Evolutionary conservation across 371 early-diverging fungal species (phyloP), one percentile per base, ranked within the genome.

Genomic region (Lichtheimia ornata): DNA sequence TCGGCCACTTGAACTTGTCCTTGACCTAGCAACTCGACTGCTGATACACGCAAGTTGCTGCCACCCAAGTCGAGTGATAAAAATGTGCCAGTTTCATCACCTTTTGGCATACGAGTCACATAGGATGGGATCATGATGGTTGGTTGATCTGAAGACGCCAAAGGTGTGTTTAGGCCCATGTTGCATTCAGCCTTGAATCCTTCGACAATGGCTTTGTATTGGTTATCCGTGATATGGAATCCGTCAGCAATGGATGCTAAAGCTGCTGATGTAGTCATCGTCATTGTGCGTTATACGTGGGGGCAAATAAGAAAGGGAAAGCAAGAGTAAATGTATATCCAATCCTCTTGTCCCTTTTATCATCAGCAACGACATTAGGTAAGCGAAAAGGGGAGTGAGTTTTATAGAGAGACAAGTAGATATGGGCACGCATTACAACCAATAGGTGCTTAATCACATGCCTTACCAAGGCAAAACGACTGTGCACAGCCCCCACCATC

Each of bases 41-140:
- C 87, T 63, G 91, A 89, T 5, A 94, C 92, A 49, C 97, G 91
- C 63, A 96, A 84, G 72, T 96, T 94, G 63, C 95, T 93, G 45
- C 97, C 97, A 52, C 96, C 97, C 56, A 96, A 80, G 76, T 97
- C 97, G 44, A 97, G 79, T 20, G 95, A 93, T 22, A 97, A 77
- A 78, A 84, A 94, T 35, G 86, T 85, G 40, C 96, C 96, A 12
- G 75, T 86, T 65, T 96, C 97, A 50, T 82, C 67, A 30, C 96
- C 96, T 20, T 84, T 88, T n/a, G 97, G 97, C 45, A 91, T 76
- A 50, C 81, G 69, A 40, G 85, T 85, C 49, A 97, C 94, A 75
- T 84, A 96, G 2, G 95, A 92, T 18, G 97, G 97, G 63, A 96
- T 86, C 84, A 77, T 81, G 57, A 84, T 83, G 18, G 82, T 74